These are phyloP conservation scores for Aphanomyces euteiches DNA, from an alignment of 352 stramenopile genomes.

Conservation along the genomic window DNA sequence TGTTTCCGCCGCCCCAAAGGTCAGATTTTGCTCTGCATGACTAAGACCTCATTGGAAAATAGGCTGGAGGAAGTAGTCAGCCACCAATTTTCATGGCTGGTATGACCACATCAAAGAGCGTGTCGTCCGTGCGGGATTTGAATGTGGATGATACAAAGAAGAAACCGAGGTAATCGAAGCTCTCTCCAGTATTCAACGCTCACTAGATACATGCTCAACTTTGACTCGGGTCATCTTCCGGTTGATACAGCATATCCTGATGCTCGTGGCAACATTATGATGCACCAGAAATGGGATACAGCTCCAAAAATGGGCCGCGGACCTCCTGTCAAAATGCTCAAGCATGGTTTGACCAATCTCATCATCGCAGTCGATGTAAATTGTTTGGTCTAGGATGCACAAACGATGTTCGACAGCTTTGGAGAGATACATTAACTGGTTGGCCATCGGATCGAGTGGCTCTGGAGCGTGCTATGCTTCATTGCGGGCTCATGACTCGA, in stretches of 20 bases:
- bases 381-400: conserved; percentile 49
- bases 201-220: conserved; percentile 72
- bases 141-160: conserved; percentile 76
- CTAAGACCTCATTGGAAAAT: neutral
- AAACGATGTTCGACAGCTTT: conserved; percentile 82
- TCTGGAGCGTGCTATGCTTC: conserved; percentile 77
- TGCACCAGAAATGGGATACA: conserved; percentile 36
- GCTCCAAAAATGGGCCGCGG: conserved; percentile 55
- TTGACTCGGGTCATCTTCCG: conserved; percentile 77
- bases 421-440: conserved; percentile 65
- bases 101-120: conserved; percentile 63
- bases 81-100: conserved; percentile 59
- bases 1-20: conserved; percentile 71
- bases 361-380: neutral
- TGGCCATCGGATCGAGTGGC: conserved; percentile 72
- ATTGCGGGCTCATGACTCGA: conserved; percentile 65
- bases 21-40: conserved; percentile 25
- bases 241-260: conserved; percentile 76
- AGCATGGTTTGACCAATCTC: conserved; percentile 50
- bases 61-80: conserved; percentile 47
- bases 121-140: conserved; percentile 68
- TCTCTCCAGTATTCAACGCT: too few species aligned
- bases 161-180: neutral
- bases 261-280: conserved; percentile 27
- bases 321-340: conserved; percentile 71